Evolutionary conservation across 2,329 filamentous ascomycete species (phyloP).

Genomic region (Nemania bipapillata): DNA sequence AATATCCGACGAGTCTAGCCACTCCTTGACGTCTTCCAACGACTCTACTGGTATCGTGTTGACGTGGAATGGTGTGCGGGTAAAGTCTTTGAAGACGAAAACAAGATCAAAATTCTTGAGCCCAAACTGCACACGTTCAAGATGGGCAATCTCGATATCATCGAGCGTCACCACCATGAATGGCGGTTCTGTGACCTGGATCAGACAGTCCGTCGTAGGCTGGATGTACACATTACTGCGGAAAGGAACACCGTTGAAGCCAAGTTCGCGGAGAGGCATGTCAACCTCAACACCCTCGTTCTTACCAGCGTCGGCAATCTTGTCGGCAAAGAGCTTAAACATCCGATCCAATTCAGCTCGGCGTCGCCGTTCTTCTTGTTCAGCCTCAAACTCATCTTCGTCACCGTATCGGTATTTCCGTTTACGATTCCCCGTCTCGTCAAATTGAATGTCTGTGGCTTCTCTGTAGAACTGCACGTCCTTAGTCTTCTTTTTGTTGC

Average conservation of each 20-base stretch:
- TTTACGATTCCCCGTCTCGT: constrained; percentile 97
- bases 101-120: constrained; percentile 99
- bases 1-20: constrained; percentile 95
- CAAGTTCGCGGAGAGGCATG: constrained; percentile 94
- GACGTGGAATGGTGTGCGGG: constrained; percentile 88
- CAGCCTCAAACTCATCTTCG: constrained; percentile 97
- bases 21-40: constrained; percentile 95
- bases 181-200: constrained; percentile 95
- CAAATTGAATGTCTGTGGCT: constrained; percentile 97
- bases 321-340: constrained; percentile 96
- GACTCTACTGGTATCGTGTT: constrained; percentile 98
- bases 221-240: constrained; percentile 95
- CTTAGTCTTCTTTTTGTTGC: constrained; percentile 97
- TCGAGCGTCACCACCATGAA: constrained; percentile 96
- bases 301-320: constrained; percentile 94
- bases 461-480: constrained; percentile 98
- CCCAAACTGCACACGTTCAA: constrained; percentile 95
- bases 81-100: constrained; percentile 97
- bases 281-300: constrained; percentile 92
- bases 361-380: constrained; percentile 93
- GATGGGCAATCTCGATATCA: constrained; percentile 94
- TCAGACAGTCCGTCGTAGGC: constrained; percentile 94
- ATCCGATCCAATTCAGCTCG: constrained; percentile 92
- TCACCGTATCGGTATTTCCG: constrained; percentile 97
- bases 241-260: constrained; percentile 95